phyloP scores from a whole-genome alignment of 441 rosid species.

The Pelargonium myrrhifolium region DNA sequence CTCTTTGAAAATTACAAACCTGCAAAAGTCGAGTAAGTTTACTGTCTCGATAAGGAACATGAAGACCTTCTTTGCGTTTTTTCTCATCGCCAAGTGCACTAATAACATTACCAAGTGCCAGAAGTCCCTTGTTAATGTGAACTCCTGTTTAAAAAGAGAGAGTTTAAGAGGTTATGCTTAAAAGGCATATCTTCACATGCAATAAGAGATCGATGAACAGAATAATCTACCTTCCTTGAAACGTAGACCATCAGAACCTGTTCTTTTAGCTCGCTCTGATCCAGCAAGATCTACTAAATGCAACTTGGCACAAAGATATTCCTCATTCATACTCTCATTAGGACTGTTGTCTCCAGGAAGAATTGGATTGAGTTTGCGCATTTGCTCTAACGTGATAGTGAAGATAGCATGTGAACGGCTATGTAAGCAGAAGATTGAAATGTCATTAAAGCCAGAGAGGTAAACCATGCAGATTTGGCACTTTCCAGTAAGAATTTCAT shows the following conservation, averaged over 20 bases:
- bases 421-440: slow-evolving; percentile 20
- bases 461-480: slow-evolving; percentile 2
- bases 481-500: slow-evolving; percentile 3
- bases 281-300: slow-evolving; percentile 99
- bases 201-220: slow-evolving; percentile 13
- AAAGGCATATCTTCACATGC: slow-evolving; percentile 15
- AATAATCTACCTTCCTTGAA: slow-evolving; percentile 80
- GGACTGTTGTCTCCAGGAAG: slow-evolving; percentile 45
- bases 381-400: slow-evolving; percentile 92
- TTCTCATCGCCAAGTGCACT: slow-evolving; percentile 98
- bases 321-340: slow-evolving; percentile 64
- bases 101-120: slow-evolving; percentile 98
- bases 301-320: slow-evolving; percentile 90
- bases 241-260: slow-evolving; percentile 92
- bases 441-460: slow-evolving; percentile 8
- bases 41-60: slow-evolving; percentile 97
- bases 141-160: slow-evolving; percentile 49
- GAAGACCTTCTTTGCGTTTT: slow-evolving; percentile 88
- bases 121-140: slow-evolving; percentile 95
- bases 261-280: slow-evolving; percentile 95
- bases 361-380: slow-evolving; percentile 62
- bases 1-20: slow-evolving; percentile 31
- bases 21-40: slow-evolving; percentile 96
- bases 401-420: slow-evolving; percentile 99
- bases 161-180: slow-evolving; percentile 17